Conservation (phyloP, 257 asterid species). For the Salvia miltiorrhiza region DNA sequence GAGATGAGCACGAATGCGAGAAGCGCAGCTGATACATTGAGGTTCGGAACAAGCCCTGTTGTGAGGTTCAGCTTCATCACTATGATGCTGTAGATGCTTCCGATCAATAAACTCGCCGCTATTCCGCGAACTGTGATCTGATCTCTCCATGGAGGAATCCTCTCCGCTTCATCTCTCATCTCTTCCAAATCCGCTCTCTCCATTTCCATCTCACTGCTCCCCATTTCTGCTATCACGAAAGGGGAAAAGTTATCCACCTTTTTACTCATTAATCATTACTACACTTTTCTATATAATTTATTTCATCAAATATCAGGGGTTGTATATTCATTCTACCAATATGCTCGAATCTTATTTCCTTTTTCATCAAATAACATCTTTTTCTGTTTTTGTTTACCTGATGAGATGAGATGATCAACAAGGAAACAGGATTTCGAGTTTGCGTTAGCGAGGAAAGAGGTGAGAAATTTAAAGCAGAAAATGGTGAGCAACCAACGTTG, state of each 20-base stretch:
- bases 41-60: constrained; percentile 91
- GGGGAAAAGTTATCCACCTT: not conserved
- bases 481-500: constrained; percentile 3
- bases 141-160: constrained; percentile 68
- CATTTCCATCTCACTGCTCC: constrained; percentile 24
- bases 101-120: constrained; percentile 62
- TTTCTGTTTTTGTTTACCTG: too few species aligned
- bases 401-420: too few species aligned
- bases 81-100: constrained; percentile 65
- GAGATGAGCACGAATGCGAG: constrained; percentile 65
- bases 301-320: too few species aligned
- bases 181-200: constrained; percentile 31
- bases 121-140: constrained; percentile 73
- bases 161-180: constrained; percentile 22
- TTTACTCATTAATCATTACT: not conserved
- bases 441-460: not conserved
- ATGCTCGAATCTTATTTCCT: too few species aligned
- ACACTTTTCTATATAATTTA: too few species aligned
- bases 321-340: too few species aligned
- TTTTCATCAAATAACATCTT: too few species aligned
- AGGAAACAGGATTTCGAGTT: not conserved
- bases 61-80: constrained; percentile 82
- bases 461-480: constrained; percentile 13
- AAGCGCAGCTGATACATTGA: constrained; percentile 86
- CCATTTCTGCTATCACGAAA: constrained; percentile 11